phyloP scores from a whole-genome alignment of 495 filamentous ascomycete species.

The Xylaria sp. region DNA sequence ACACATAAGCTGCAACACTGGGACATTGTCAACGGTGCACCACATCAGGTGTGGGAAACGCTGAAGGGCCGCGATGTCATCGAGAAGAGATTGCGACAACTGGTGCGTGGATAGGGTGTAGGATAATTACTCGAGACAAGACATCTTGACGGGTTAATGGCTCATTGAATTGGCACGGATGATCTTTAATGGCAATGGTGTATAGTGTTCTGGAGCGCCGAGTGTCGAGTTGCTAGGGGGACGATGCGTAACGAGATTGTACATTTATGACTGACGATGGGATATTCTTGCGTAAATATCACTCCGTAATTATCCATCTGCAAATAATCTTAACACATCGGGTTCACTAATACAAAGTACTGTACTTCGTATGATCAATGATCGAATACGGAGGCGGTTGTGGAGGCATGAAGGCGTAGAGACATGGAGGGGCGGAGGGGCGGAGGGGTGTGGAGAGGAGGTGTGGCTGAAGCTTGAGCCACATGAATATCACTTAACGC shows the following conservation, averaged over 20 bases:
- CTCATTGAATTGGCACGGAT: neutral
- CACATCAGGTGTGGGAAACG: constrained; percentile 85
- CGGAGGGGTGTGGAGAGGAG: neutral
- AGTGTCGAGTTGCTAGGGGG: neutral
- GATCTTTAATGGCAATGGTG: neutral
- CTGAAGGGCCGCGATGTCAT: constrained; percentile 70
- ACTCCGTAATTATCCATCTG: neutral
- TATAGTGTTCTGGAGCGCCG: neutral
- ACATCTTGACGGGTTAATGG: neutral
- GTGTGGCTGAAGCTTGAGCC: constrained; percentile 25
- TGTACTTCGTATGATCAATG: too few species aligned
- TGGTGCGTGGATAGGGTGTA: constrained; percentile 51
- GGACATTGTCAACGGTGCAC: constrained; percentile 85
- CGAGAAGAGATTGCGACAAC: constrained; percentile 68
- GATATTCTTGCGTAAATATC: constrained; percentile 6
- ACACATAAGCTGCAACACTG: constrained; percentile 79
- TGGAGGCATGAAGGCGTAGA: too few species aligned
- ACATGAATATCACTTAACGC: constrained; percentile 25
- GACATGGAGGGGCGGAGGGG: neutral
- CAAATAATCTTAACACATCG: neutral
- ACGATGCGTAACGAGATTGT: neutral
- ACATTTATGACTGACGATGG: constrained; percentile 7
- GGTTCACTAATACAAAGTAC: neutral
- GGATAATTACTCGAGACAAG: neutral
- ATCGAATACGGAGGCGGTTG: too few species aligned